Evolutionary conservation across 2,329 filamentous ascomycete species (phyloP), one percentile per base, ranked within the genome.

Genomic region (Mycosphaerella sp.): DNA sequence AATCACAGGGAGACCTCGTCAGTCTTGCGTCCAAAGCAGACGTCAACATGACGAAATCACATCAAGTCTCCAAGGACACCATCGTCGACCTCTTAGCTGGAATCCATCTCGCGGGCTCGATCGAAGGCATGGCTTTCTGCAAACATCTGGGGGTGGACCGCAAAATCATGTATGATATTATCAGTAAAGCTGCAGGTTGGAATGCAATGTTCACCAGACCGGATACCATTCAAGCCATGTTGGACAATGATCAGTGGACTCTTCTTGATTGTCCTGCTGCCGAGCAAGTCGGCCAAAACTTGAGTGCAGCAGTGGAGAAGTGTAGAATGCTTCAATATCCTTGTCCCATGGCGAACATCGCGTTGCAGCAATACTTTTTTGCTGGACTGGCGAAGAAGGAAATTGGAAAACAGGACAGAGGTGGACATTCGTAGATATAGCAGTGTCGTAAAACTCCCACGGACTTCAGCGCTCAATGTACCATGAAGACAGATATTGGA

Each of bases 61-160:
- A 65, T 45, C 62, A 66, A 49, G 54, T 69, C 32, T 62, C 56
- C 44, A 53, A 72, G 68, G 52, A 68, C 64, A 45, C 70, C 13
- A 59, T 69, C 48, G 59, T 61, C 36, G 66, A 75, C 45, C 58
- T 75, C 30, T 71, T 76, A 55, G 62, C 66, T 14, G 68, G 72
- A n/a, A 72, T 75, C 12, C 75, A 76, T 53, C 70, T 76, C n/a
- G 71, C 72, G 8, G 72, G 73, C 0, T 71, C 73, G 0, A 71
- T 75, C 0, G 75, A 77, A 55, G 73, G 71, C 8, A 69, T 77
- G 58, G 65, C 70, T 0, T 76, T 76, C 58, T 74, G 73, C 43
- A 68, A 70, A 10, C 61, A 70, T 43, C 68, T 77, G 4, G 69
- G 70, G 0, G 69, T 75, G 14, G 72, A 75, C 55, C 62, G 74